Evolutionary conservation across 805 yeast genomes (phyloP).

Genomic region (Wickerhamiella sorbophila): DNA sequence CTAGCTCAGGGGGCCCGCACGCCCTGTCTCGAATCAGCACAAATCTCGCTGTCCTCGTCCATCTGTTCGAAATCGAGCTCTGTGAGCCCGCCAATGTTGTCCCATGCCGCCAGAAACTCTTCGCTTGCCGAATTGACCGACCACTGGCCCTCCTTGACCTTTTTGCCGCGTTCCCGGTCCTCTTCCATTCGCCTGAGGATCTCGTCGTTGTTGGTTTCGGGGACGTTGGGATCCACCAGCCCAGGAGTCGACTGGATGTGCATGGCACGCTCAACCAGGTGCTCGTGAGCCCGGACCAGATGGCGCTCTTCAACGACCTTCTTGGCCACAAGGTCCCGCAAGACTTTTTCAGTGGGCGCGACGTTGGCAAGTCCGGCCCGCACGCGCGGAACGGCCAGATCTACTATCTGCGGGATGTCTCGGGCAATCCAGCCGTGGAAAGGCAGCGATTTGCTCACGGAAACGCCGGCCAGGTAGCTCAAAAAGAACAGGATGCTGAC

Average conservation of each 20-base stretch:
- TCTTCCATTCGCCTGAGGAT: conserved; percentile 74
- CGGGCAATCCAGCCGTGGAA: conserved; percentile 5
- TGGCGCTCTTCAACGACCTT: conserved; percentile 2
- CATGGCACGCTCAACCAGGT: neutral
- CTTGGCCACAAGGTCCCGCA: conserved; percentile 7
- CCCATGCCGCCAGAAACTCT: conserved; percentile 39
- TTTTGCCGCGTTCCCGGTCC: conserved; percentile 76
- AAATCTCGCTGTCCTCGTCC: conserved; percentile 41
- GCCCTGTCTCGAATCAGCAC: conserved; percentile 29
- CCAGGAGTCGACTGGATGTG: conserved; percentile 4
- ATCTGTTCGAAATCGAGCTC: conserved; percentile 38
- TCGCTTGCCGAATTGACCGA: conserved; percentile 35
- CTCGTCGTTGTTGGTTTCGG: conserved; percentile 31
- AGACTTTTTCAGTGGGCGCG: conserved; percentile 10
- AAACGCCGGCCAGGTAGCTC: conserved; percentile 37
- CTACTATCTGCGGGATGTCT: conserved; percentile 11
- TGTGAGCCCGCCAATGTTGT: conserved; percentile 23
- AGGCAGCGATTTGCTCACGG: conserved; percentile 2
- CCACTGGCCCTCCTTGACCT: conserved; percentile 73
- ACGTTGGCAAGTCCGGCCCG: conserved; percentile 18
- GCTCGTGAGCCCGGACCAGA: neutral
- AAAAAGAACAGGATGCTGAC: conserved; percentile 56
- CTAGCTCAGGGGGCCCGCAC: neutral
- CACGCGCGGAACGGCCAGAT: conserved; percentile 17
- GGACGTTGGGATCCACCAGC: conserved; percentile 5